Evolutionary conservation across 2,329 filamentous ascomycete genomes (phyloP), one percentile per base, ranked within the genome.

Genomic region (Monosporascus ibericus): DNA sequence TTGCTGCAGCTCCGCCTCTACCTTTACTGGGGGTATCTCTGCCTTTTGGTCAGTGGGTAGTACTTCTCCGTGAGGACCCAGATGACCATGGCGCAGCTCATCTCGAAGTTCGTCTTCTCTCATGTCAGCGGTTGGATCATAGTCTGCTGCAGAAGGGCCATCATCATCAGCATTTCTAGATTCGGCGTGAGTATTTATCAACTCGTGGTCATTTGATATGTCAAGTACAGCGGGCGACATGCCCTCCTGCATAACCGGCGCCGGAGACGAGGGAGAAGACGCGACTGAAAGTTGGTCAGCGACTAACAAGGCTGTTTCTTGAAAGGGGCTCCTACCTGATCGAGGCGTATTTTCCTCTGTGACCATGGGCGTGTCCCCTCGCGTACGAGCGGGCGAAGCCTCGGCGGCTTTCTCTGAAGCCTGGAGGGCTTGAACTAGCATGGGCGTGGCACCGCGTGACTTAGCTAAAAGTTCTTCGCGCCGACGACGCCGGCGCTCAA

Each of bases 381-480:
- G 72, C 42, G 75, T 74, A 52, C 74, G 70, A 37, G 75, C 75
- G 27, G 78, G 75, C n/a, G 83, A 82, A 15, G 80, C 78, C 38
- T 72, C 72, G 50, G 77, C 73, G 56, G 78, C 72, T 57, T 81
- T 85, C 58, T 80, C 82, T 48, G 80, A 75, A 53, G 81, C 78
- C 58, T 86, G 82, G 39, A 92, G 75, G 53, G 87, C 86, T 71
- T 92, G 85, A 57, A 92, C 82, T 55, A 88, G 80, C 63, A 92
- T 77, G 49, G 88, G 87, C 48, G 86, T 85, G 49, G 85, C 81
- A 63, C 86, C 85, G 59, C 84, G 85, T 63, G 90, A 87, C 74
- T 91, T 95, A 67, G 89, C 87, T 66, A 90, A 82, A 58, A 95
- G 87, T 58, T 90, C 89, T 72, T 94, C 89, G 59, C 92, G 86